phyloP scores from a whole-genome alignment of 768 basidiomycete genomes.

The Suillus americanus region DNA sequence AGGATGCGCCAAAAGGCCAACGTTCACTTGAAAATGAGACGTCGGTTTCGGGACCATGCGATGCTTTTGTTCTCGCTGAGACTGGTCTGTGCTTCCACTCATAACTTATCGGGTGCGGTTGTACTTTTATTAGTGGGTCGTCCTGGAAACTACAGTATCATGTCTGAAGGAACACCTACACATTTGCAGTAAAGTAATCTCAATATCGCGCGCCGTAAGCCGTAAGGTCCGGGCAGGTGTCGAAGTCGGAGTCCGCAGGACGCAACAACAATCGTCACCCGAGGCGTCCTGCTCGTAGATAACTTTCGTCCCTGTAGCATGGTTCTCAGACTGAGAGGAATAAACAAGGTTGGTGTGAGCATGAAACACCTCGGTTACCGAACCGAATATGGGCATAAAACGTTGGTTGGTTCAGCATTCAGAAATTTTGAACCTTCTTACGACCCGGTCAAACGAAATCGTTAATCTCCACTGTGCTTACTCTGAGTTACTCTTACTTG shows the following conservation, averaged over 20 bases:
- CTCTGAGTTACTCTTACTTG: not conserved
- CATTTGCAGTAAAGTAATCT: not conserved
- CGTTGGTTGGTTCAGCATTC: constrained; percentile 1
- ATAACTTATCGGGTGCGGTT: not conserved
- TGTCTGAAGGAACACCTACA: not conserved
- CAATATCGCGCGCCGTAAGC: not conserved
- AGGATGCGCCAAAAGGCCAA: not conserved
- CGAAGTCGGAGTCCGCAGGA: not conserved
- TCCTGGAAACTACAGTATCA: not conserved
- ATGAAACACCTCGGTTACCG: not conserved
- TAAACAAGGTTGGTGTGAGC: not conserved
- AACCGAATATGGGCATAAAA: constrained; percentile 8
- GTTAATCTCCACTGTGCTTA: not conserved
- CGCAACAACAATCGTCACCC: not conserved
- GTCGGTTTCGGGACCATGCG: not conserved
- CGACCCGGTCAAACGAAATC: not conserved
- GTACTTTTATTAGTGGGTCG: not conserved
- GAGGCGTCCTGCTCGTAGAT: not conserved
- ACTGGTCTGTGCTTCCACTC: not conserved
- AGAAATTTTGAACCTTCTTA: not conserved
- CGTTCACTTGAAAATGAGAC: not conserved
- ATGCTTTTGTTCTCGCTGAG: not conserved
- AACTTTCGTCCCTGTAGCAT: not conserved
- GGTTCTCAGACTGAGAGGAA: not conserved
- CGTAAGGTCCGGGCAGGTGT: not conserved